A percentile compares a stretch with the other conserved stretches of the same genome.
These are phyloP conservation scores for Akanthomyces muscarius DNA, from an alignment of 2,329 filamentous ascomycete species.

Conservation along the genomic window DNA sequence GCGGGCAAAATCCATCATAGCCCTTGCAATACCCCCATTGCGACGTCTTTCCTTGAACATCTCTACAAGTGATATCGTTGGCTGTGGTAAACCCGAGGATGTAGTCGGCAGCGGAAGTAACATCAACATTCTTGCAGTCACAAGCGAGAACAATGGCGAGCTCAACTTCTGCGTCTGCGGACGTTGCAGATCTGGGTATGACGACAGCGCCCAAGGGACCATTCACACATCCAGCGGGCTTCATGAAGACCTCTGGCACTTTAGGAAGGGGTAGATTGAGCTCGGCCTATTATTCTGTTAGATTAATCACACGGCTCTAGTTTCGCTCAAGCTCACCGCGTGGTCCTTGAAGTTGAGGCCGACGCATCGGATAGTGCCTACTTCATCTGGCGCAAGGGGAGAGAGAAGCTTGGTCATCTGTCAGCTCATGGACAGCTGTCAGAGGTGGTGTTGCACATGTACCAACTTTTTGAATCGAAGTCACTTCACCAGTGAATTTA, in stretches of 20 bases:
- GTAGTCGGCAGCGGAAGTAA: conserved; percentile 44
- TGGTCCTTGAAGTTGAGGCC: conserved; percentile 40
- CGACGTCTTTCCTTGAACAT: conserved; percentile 34
- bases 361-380: conserved; percentile 37
- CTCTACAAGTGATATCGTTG: conserved; percentile 37
- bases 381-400: conserved; percentile 16
- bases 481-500: conserved; percentile 28
- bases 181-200: conserved; percentile 43
- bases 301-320: neutral
- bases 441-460: neutral
- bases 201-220: conserved; percentile 37
- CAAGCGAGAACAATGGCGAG: conserved; percentile 46
- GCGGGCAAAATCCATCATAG: conserved; percentile 47
- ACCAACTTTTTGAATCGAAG: conserved; percentile 20
- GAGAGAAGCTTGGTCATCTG: conserved; percentile 17
- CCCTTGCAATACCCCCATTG: conserved; percentile 43
- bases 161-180: conserved; percentile 48
- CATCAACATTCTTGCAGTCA: conserved; percentile 44
- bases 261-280: conserved; percentile 22
- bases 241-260: conserved; percentile 36
- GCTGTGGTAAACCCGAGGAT: conserved; percentile 50
- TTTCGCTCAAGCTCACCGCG: conserved; percentile 27
- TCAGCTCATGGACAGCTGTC: neutral
- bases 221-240: conserved; percentile 39
- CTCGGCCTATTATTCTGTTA: conserved; percentile 23